phyloP scores from a whole-genome alignment of 257 asterid species.

The Eustoma russellianum region DNA sequence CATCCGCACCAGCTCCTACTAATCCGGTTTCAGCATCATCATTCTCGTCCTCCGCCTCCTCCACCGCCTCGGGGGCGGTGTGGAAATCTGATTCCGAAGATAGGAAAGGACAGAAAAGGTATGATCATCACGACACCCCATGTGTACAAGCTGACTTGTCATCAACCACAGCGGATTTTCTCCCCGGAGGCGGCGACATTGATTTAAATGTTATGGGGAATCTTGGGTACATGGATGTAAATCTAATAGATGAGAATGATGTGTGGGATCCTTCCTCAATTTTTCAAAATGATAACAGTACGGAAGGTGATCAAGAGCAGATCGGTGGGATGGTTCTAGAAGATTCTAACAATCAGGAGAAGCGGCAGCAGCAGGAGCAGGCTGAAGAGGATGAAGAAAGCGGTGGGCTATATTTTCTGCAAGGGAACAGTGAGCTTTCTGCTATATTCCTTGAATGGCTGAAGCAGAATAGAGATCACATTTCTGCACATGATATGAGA shows the following conservation, averaged over 20 bases:
- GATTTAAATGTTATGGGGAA: conserved; percentile 50
- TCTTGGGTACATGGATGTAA: conserved; percentile 66
- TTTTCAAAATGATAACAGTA: conserved; percentile 34
- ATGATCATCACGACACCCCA: not conserved
- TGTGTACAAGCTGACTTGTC: conserved; percentile 13
- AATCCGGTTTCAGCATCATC: conserved; percentile 16
- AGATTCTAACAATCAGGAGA: not conserved
- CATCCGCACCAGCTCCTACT: conserved; percentile 35
- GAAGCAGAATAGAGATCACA: conserved; percentile 62
- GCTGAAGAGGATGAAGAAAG: conserved; percentile 1
- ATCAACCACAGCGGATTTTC: conserved; percentile 31
- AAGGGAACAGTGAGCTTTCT: conserved; percentile 56
- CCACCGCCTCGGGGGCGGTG: conserved; percentile 25
- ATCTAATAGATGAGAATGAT: conserved; percentile 34
- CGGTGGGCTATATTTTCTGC: conserved; percentile 28
- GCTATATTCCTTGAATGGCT: conserved; percentile 73
- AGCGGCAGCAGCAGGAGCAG: not conserved
- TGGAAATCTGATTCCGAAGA: conserved; percentile 40
- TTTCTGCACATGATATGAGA: conserved; percentile 80
- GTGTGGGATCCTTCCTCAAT: conserved; percentile 66
- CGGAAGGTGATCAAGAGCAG: conserved; percentile 10
- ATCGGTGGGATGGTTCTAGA: not conserved
- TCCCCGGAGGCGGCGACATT: conserved; percentile 13
- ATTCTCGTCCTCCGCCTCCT: conserved; percentile 35
- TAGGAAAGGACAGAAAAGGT: conserved; percentile 1